These are phyloP conservation scores for Pseudovirgaria hyperparasitica DNA, from an alignment of 2,329 filamentous ascomycete genomes.

Conservation along the genomic window DNA sequence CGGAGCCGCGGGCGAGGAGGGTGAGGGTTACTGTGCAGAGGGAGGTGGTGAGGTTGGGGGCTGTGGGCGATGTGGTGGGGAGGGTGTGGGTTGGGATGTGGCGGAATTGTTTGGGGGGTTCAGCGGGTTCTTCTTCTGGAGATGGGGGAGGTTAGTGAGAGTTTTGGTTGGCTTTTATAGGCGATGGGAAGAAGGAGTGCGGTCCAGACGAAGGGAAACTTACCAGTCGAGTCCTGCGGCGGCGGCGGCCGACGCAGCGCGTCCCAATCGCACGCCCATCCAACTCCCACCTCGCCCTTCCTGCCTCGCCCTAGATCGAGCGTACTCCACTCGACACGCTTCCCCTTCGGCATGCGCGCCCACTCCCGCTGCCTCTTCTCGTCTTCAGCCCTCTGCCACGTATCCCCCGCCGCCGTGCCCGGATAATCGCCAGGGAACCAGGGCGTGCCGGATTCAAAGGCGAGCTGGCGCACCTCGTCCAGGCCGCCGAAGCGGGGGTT, in stretches of 20 bases:
- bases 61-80: slow-evolving; percentile 4
- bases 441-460: slow-evolving; percentile 63
- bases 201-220: no score
- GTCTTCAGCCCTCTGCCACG: slow-evolving; percentile 62
- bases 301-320: slow-evolving; percentile 60
- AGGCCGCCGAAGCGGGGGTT: slow-evolving; percentile 76
- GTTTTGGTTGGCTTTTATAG: no score
- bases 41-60: slow-evolving; percentile 4
- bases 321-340: slow-evolving; percentile 61
- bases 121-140: slow-evolving; percentile 8
- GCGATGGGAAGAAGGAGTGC: no score
- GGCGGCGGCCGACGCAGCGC: slow-evolving; percentile 36
- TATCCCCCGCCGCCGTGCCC: slow-evolving; percentile 63
- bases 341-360: slow-evolving; percentile 69
- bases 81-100: slow-evolving; percentile 12
- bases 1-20: slow-evolving; percentile 57
- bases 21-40: slow-evolving; percentile 53
- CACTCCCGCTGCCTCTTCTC: slow-evolving; percentile 49
- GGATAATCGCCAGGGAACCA: slow-evolving; percentile 84
- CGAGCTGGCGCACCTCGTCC: slow-evolving; percentile 64
- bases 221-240: no score
- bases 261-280: slow-evolving; percentile 78
- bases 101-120: slow-evolving; percentile 8
- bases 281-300: slow-evolving; percentile 71
- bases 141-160: no score